Base-by-base conservation (phyloP, 306 rosid genomes). In the Corylus heterophylla region DNA sequence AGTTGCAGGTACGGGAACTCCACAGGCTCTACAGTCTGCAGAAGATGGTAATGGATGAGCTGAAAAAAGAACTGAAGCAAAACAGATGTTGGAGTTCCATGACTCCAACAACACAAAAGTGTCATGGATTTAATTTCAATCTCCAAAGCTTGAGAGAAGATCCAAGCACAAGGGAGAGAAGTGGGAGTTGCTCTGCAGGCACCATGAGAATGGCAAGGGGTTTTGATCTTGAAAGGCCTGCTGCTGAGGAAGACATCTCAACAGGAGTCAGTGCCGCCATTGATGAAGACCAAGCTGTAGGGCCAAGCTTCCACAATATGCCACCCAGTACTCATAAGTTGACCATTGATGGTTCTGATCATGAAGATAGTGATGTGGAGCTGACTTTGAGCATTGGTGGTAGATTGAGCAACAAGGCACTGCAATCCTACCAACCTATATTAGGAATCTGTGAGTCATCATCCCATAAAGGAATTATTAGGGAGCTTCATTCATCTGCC, bases 341-440 rank as follows among this genome's bases (percentile, higher is more conserved):
- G 88, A 86, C 81, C 69, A 20, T 20, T 73, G 85, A 79, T 70
- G 84, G 73, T 13, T 80, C 29, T 77, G 85, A 82, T 31, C 35
- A 31, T 51, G 94, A 91, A 76, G 98, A 90, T 44, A 78, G 85
- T 76, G 89, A 93, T 72, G 91, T 96, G 73, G 99, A 96, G 85
- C 89, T 96, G 75, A 89, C 97, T 75, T 83, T 96, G 76, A 93
- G 98, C 78, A 91, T 96, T 48, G 99, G 98, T 76, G 89, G 93
- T 71, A 75, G 90, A 78, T 37, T 80, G 29, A 84, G 79, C 76
- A 89, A 87, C 89, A 91, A 85, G 81, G 83, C 80, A 85, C 63
- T 89, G 8, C 82, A 87, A 78, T 51, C 85, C 49, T 45, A 59
- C 63, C 12, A 74, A 7, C 69, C 75, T 72, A 76, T 83, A 71